Percentiles rank a stretch among this genome's conserved stretches.
Evolutionary conservation across 805 yeast species (phyloP).

Genomic region (Kuraishia molischiana): DNA sequence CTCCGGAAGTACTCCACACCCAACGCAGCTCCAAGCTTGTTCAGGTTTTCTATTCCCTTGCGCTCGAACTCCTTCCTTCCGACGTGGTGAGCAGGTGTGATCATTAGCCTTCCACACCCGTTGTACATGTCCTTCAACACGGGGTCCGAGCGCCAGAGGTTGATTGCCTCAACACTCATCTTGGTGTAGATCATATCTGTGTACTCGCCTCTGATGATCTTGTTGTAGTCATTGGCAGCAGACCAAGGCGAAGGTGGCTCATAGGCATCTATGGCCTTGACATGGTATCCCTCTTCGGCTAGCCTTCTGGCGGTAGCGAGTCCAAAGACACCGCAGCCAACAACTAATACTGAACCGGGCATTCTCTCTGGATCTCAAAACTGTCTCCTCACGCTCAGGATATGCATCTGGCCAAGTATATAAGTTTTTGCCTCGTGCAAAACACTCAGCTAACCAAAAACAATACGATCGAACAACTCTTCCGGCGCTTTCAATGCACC

Average conservation of each 20-base stretch:
- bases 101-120: conserved; percentile 31
- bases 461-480: too few species aligned
- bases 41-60: conserved; percentile 24
- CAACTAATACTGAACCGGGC: conserved; percentile 12
- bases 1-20: conserved; percentile 18
- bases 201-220: conserved; percentile 39
- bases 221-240: conserved; percentile 39
- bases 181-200: conserved; percentile 29
- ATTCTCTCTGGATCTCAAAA: too few species aligned
- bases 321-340: conserved; percentile 36
- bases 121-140: conserved; percentile 22
- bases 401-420: too few species aligned
- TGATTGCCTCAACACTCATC: conserved; percentile 34
- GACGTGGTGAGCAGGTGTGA: conserved; percentile 21
- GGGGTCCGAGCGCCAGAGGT: conserved; percentile 26
- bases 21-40: conserved; percentile 13
- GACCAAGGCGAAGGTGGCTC: conserved; percentile 34
- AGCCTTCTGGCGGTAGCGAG: conserved; percentile 31
- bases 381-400: too few species aligned
- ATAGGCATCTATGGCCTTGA: conserved; percentile 28
- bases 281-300: conserved; percentile 18
- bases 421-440: too few species aligned
- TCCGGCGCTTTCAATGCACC: too few species aligned
- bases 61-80: conserved; percentile 29
- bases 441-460: too few species aligned